Conservation (phyloP, 495 filamentous ascomycete genomes). For the Echria macrotheca region DNA sequence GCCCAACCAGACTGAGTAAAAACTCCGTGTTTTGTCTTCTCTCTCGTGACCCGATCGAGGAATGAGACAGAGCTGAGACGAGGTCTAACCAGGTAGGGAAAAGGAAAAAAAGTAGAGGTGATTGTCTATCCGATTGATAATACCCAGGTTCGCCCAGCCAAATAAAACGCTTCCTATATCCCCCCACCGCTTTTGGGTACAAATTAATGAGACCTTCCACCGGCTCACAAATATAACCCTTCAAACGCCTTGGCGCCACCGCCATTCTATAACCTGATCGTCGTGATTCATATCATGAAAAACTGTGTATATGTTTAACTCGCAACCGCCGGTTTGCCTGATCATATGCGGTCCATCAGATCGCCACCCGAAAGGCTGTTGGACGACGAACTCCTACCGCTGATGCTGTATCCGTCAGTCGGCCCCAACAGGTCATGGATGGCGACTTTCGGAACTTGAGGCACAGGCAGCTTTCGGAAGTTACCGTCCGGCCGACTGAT, state of each 20-base stretch:
- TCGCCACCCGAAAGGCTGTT: constrained; percentile 44
- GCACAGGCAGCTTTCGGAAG: constrained; percentile 89
- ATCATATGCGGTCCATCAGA: constrained; percentile 34
- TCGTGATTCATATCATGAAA: constrained; percentile 28
- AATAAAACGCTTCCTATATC: no score
- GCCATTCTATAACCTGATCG: constrained; percentile 21
- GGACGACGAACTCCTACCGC: constrained; percentile 43
- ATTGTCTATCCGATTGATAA: constrained; percentile 18
- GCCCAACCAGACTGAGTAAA: background rate
- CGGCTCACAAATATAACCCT: no score
- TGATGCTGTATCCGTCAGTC: constrained; percentile 52
- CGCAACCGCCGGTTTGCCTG: background rate
- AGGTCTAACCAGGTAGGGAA: no score
- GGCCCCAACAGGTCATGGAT: constrained; percentile 80
- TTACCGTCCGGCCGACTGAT: constrained; percentile 80
- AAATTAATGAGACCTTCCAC: no score
- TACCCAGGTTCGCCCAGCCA: no score
- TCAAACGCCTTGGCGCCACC: constrained; percentile 17
- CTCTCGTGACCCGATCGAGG: no score
- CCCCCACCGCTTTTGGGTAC: no score
- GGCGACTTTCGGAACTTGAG: constrained; percentile 82
- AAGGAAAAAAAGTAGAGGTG: constrained; percentile 18
- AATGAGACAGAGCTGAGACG: no score
- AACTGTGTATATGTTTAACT: constrained; percentile 4
- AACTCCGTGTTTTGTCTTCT: constrained; percentile 3